A percentile compares a stretch with the other conserved stretches of the same genome.
phyloP scores from a whole-genome alignment of 2,329 filamentous ascomycete genomes.

The Cytospora paraplurivora region DNA sequence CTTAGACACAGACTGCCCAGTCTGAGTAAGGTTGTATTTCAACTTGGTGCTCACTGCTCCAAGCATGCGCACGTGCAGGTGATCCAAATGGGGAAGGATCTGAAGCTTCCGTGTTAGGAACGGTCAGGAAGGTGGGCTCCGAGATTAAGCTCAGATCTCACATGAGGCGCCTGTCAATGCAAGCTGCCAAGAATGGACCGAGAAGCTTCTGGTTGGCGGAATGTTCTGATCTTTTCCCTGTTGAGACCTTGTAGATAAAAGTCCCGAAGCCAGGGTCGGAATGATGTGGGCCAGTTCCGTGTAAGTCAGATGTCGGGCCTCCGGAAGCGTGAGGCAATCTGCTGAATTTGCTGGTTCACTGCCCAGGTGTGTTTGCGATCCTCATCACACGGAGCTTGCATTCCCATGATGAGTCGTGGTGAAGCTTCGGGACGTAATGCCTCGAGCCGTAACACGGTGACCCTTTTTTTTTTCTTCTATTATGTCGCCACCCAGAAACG shows the following conservation, averaged over 20 bases:
- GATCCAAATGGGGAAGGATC: neutral
- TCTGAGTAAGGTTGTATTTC: too few species aligned
- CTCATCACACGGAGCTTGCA: constrained; percentile 9
- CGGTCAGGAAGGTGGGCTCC: constrained; percentile 38
- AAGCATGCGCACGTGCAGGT: neutral
- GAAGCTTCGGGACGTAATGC: constrained; percentile 11
- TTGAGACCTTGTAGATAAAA: constrained; percentile 16
- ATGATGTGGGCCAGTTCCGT: constrained; percentile 1
- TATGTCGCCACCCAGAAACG: neutral
- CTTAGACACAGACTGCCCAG: too few species aligned
- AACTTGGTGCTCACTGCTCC: too few species aligned
- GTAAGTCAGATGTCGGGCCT: neutral
- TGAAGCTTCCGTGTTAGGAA: constrained; percentile 34
- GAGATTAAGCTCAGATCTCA: constrained; percentile 30
- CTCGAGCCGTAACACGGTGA: constrained; percentile 16
- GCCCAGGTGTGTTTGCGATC: neutral
- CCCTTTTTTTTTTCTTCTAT: too few species aligned
- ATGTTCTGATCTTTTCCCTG: constrained; percentile 21
- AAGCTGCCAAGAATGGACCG: constrained; percentile 27
- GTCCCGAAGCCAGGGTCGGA: constrained; percentile 9
- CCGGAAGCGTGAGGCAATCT: neutral
- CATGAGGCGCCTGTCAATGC: constrained; percentile 23
- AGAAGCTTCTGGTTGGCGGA: constrained; percentile 32
- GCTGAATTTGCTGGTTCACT: constrained; percentile 1
- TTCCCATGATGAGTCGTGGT: neutral